These are phyloP conservation scores for Stipa capillata DNA, from an alignment of 176 grass and related monocot species.

Conservation along the genomic window DNA sequence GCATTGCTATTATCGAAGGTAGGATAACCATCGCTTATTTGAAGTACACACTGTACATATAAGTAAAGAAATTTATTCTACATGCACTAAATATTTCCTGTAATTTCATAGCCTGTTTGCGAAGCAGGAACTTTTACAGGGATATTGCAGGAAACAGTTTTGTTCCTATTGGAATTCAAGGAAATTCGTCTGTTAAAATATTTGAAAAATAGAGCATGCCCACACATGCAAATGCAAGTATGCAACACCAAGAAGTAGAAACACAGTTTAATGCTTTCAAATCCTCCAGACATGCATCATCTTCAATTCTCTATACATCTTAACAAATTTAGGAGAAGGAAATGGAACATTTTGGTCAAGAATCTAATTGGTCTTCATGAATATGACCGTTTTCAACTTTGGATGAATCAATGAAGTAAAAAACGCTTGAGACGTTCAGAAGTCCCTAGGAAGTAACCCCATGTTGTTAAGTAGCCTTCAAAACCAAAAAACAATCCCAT, in stretches of 20 bases:
- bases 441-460: too few species aligned
- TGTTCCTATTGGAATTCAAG: too few species aligned
- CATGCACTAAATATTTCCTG: not conserved
- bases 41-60: not conserved
- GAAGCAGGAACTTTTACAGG: too few species aligned
- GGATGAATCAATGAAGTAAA: too few species aligned
- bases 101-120: too few species aligned
- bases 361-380: too few species aligned
- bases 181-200: not conserved
- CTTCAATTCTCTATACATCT: not conserved
- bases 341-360: too few species aligned
- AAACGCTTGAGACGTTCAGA: too few species aligned
- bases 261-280: not conserved
- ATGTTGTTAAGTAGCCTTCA: not conserved
- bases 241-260: not conserved
- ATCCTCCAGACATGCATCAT: not conserved
- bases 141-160: too few species aligned
- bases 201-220: not conserved
- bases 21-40: not conserved
- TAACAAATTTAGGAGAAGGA: not conserved
- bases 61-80: not conserved
- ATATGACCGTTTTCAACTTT: too few species aligned
- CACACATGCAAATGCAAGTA: too few species aligned
- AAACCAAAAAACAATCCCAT: not conserved
- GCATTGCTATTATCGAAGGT: not conserved